Base-by-base conservation (phyloP, 495 filamentous ascomycete genomes). In the Trichoderma virens region DNA sequence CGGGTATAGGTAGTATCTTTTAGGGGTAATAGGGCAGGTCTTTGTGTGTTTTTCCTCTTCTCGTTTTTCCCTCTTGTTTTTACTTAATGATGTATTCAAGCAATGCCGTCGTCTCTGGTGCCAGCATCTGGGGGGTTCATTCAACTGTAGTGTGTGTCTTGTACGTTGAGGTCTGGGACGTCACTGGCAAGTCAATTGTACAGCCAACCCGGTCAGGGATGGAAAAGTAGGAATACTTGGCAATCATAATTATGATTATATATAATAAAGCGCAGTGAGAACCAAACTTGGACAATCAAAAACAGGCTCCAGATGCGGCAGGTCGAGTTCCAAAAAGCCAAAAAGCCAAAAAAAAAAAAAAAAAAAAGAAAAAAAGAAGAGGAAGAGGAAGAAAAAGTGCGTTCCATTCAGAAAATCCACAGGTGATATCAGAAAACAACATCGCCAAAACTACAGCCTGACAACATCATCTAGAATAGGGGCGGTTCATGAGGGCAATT, bases 401-500 rank as follows among this genome's bases (percentile, higher is more conserved):
- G 43, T 18, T 41, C 38, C 38, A 41, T 41, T 16, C 38, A 41
- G 11, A 41, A 41, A 41, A 16, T 41, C 38, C 38, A 41, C 18
- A 41, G 13, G 38, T 18, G 38, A 5, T 47, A 47, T n/a, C 8
- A 47, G 7, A 47, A 47, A 47, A 23, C 43, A n/a, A 18, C 16
- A 2, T 47, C 20, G 6, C 8, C 43, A 47, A 23, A 47, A 25
- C 43, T n/a, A 1, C 8, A n/a, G 4, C n/a, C 43, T n/a, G 20
- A 47, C 0, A 47, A 3, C 18, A n/a, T 73, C 63, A 79, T 66
- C 81, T 78, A 4, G 83, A 80, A 75, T 98, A 98, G n/a, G 94
- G 94, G 67, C 89, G 88, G 73, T 98, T 98, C 91, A 98, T 93
- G 25, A 90, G 80, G 1, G 94, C 93, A 64, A 98, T 89, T 78